Evolutionary conservation across 768 basidiomycete genomes (phyloP), one percentile per base, ranked within the genome.

Genomic region (Tricholoma hemisulphureum): DNA sequence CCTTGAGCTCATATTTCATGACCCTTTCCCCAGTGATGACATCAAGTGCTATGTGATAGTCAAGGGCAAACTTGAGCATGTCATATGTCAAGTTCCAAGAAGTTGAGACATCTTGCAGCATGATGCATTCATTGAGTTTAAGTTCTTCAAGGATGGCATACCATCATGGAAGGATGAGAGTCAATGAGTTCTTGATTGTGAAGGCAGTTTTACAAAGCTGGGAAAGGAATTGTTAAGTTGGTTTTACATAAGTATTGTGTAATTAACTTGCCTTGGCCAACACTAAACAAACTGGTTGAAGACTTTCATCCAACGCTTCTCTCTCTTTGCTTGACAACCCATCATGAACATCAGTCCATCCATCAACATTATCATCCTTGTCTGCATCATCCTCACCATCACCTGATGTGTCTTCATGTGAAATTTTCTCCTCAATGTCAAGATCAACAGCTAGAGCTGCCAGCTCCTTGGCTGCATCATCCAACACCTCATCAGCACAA

Each of bases 1-100:
- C 28, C 0, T 37, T 39, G 35, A 72, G 50, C 39, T 66, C 58
- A 51, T 58, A 71, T 28, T 48, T 56, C 20, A 53, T 57, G 10
- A 55, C 50, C 34, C 58, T 45, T 16, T 65, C 56, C 2, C 11
- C 53, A 6, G 69, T 72, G 13, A 74, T 58, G 18, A 37, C 34
- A 23, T 70, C 57, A 21, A 73, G 18, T 2, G 65, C 69, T 14
- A 45, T n/a, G 4, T 61, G 54, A 53, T 77, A 71, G 10, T 70
- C 39, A 1, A 71, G 6, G 24, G 67, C 65, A 51, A 69, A 65
- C 4, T 60, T 37, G 3, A 76, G 56, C 74, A 78, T 76, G 37
- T 71, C 58, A 39, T 59, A 75, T 0, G 65, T 18, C 7, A 6
- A 48, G 46, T 48, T 48, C 46, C 26, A 48, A 6, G 14, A 9